These are phyloP conservation scores for Acorus calamus DNA, from an alignment of 106 monocot species.

Conservation along the genomic window DNA sequence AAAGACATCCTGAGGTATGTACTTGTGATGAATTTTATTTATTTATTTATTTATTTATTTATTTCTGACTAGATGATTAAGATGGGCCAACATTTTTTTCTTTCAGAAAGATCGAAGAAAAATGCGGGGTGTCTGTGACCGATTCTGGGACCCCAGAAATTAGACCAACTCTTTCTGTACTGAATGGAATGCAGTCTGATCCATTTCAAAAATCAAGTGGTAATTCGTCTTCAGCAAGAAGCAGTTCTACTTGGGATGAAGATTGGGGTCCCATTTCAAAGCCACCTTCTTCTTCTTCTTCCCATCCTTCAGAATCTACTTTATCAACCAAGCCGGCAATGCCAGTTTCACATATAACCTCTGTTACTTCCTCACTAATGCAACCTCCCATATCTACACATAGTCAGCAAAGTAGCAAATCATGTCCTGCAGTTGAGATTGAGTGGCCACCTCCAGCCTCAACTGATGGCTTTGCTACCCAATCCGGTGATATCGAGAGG, in stretches of 20 bases:
- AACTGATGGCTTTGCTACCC: constrained; percentile 21
- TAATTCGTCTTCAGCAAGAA: constrained; percentile 30
- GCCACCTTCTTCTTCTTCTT: constrained; percentile 13
- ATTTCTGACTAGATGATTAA: no score
- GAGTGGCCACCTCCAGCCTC: constrained; percentile 81
- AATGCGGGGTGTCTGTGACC: constrained; percentile 71
- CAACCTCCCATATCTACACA: constrained; percentile 18
- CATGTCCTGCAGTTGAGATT: constrained; percentile 44
- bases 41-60: background rate
- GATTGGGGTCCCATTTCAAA: constrained; percentile 69
- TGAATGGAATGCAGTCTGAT: constrained; percentile 58
- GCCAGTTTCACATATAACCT: constrained; percentile 13
- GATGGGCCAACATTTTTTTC: background rate
- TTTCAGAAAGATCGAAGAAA: constrained; percentile 93
- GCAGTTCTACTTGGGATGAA: constrained; percentile 74
- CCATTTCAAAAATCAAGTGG: constrained; percentile 19
- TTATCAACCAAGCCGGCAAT: constrained; percentile 5
- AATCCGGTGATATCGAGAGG: constrained; percentile 9
- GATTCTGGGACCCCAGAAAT: constrained; percentile 43
- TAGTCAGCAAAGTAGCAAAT: constrained; percentile 18
- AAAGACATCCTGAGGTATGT: constrained; percentile 86
- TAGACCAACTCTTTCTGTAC: constrained; percentile 26
- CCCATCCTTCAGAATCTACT: constrained; percentile 18
- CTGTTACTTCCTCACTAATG: constrained; percentile 3
- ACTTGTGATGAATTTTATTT: background rate